phyloP scores from a whole-genome alignment of 164 flowering plant species.

The Aristolochia contorta region DNA sequence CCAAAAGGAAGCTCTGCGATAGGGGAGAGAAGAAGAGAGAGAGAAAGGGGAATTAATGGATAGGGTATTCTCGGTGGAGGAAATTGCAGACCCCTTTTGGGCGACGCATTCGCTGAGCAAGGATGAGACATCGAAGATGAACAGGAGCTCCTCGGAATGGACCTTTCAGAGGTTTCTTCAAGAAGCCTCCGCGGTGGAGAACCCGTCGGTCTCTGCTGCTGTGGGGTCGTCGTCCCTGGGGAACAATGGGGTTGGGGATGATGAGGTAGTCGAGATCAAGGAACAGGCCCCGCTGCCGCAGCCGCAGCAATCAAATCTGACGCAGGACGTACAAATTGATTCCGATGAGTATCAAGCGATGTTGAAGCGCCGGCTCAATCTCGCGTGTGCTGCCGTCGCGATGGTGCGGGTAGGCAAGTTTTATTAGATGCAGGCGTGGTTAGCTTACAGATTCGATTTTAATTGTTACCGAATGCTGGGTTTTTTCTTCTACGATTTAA shows the following conservation, averaged over 20 bases:
- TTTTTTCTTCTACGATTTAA: too few relatives aligned
- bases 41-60: conserved; percentile 33
- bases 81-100: conserved; percentile 60
- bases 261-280: conserved; percentile 22
- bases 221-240: conserved; percentile 2
- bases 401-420: conserved; percentile 41
- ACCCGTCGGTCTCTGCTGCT: conserved; percentile 3
- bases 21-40: neutral
- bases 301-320: conserved; percentile 9
- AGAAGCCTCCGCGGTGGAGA: conserved; percentile 19
- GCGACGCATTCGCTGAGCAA: conserved; percentile 10
- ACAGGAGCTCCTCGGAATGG: conserved; percentile 87
- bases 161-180: conserved; percentile 70
- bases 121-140: conserved; percentile 28
- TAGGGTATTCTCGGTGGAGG: conserved; percentile 68
- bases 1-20: too few relatives aligned
- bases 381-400: conserved; percentile 94
- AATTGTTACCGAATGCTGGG: neutral
- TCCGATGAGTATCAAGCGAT: conserved; percentile 67
- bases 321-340: conserved; percentile 19
- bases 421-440: neutral
- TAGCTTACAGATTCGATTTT: neutral
- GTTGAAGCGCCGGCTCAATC: conserved; percentile 63
- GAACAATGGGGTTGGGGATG: neutral
- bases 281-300: conserved; percentile 2